Base-by-base conservation (phyloP, 2,329 filamentous ascomycete species). In the Trichoderma guizhouense region DNA sequence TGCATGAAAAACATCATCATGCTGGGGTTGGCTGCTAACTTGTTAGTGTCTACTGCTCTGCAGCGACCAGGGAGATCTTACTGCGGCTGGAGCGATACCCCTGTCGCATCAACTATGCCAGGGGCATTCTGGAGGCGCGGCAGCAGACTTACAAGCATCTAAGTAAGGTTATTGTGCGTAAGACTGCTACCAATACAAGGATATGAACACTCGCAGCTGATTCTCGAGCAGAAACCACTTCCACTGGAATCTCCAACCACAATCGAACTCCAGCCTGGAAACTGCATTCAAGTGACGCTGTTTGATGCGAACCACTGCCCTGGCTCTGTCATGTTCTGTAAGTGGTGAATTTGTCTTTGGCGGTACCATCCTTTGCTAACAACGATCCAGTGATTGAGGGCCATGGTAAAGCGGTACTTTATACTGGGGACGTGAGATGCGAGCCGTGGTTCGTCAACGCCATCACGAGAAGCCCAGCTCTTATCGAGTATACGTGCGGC, bases 241-340 rank as follows among this genome's bases (percentile, higher is more conserved):
- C 95, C 95, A 0, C 82, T 97, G 9, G 91, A 96, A 64, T 94
- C 93, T 0, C 93, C 94, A 0, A 95, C 91, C 0, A 81, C 83
- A 5, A 88, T 98, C 61, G 93, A 97, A 77, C 85, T 98, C 3
- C 86, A 85, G 1, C 93, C 91, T 0, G 88, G 88, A 1, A 86
- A 87, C 61, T 83, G 82, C n/a, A 89, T 98, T 28, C 89, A 90
- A 61, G 93, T 97, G 21, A 98, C 94, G 0, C 84, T 98, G 0
- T 88, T 98, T 66, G 92, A 97, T 82, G 94, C 95, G 1, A 98
- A 98, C 76, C 95, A 98, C 79, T 98, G 95, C 76, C 88, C 92
- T 0, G 95, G 95, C 0, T 91, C 94, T 21, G 93, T 96, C 21
- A 97, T 97, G 94, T 98, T 98, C 78, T 84, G 88, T 89, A 79